A percentile compares a stretch with the other conserved stretches of the same genome.
phyloP scores from a whole-genome alignment of 169 alveolate genomes.

The Eimeria praecox region DNA sequence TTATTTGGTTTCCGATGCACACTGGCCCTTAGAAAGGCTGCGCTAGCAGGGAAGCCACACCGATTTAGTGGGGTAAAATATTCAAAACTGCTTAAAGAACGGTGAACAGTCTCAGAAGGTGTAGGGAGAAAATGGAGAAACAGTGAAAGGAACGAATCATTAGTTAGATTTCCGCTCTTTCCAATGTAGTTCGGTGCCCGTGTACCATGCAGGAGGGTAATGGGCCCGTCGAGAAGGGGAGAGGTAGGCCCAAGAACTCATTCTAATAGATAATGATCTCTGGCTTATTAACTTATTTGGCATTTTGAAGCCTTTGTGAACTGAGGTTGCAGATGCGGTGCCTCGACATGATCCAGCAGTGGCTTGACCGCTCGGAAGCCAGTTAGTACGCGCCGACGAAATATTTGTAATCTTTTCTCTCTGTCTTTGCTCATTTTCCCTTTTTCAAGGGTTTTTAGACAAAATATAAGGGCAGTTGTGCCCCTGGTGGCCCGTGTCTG shows the following conservation, averaged over 20 bases:
- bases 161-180: not conserved
- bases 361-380: slow-evolving; percentile 13
- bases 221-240: not conserved
- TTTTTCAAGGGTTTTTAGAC: not conserved
- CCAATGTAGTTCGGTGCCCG: not conserved
- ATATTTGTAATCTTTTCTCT: not conserved
- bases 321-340: not conserved
- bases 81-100: not conserved
- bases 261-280: not conserved
- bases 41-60: not conserved
- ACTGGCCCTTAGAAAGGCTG: not conserved
- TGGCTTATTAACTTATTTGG: not conserved
- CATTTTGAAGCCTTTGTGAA: not conserved
- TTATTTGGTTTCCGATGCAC: not conserved
- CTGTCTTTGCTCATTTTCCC: not conserved
- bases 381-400: not conserved
- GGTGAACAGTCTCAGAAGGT: not conserved
- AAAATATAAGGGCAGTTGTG: not conserved
- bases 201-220: not conserved
- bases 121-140: not conserved
- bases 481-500: not conserved
- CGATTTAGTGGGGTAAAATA: not conserved
- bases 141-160: not conserved
- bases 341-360: not conserved
- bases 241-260: not conserved